Percentiles rank a stretch among this genome's conserved stretches.
These are phyloP conservation scores for Diaporthe batatas DNA, from an alignment of 2,329 filamentous ascomycete species.

Conservation along the genomic window DNA sequence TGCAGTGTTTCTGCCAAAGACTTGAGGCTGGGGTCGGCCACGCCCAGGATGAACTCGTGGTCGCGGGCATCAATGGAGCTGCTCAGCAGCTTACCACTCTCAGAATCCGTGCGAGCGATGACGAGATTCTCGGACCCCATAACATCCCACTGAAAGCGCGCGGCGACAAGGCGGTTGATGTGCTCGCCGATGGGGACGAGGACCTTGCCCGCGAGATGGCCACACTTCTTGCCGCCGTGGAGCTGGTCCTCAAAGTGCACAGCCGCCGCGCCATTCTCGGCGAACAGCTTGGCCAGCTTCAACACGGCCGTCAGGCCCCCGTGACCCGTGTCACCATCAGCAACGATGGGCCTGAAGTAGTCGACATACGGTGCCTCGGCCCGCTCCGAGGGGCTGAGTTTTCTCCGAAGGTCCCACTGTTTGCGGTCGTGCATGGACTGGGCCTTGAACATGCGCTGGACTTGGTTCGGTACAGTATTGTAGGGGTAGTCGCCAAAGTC, in stretches of 20 bases:
- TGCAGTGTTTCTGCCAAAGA: constrained; percentile 91
- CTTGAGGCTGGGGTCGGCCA: constrained; percentile 79
- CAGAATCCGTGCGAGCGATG: constrained; percentile 94
- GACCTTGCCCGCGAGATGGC: constrained; percentile 95
- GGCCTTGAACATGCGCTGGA: constrained; percentile 94
- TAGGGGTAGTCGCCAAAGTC: constrained; percentile 99
- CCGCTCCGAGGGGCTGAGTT: constrained; percentile 80
- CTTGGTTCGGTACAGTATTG: constrained; percentile 98
- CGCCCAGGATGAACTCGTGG: constrained; percentile 95
- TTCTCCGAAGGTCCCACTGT: constrained; percentile 88
- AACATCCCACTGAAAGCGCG: constrained; percentile 97
- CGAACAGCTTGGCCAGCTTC: constrained; percentile 97
- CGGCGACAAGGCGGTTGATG: constrained; percentile 92
- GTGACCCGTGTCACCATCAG: constrained; percentile 96
- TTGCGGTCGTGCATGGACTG: constrained; percentile 97
- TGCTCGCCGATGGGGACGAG: constrained; percentile 94
- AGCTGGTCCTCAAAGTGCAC: constrained; percentile 99
- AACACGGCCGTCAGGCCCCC: constrained; percentile 92
- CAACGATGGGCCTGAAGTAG: constrained; percentile 94
- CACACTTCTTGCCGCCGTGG: constrained; percentile 98
- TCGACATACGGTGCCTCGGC: constrained; percentile 85
- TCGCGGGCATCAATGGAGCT: constrained; percentile 94
- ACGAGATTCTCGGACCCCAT: constrained; percentile 97
- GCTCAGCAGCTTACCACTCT: constrained; percentile 90
- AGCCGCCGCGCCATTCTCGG: constrained; percentile 94